phyloP scores from a whole-genome alignment of 305 asterid genomes.

The Rubia tinctorum region DNA sequence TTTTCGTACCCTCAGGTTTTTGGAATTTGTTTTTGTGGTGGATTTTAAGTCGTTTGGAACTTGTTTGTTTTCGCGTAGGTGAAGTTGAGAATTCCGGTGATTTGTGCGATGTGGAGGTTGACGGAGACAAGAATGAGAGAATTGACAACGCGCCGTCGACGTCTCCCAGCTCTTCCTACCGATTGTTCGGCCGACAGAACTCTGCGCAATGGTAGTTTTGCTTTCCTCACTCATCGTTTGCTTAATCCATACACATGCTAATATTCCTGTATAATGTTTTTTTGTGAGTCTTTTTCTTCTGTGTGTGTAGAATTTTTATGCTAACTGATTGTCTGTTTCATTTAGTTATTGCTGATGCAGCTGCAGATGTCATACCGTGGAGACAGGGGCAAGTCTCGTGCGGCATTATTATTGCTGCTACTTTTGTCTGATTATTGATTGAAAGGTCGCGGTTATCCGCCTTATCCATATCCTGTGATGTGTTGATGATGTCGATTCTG shows the following conservation, averaged over 20 bases:
- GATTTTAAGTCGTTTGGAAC: neutral
- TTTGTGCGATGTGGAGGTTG: slow-evolving; percentile 42
- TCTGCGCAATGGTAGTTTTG: slow-evolving; percentile 60
- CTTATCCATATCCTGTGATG: slow-evolving; percentile 71
- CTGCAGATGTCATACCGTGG: slow-evolving; percentile 88
- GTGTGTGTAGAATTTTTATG: neutral
- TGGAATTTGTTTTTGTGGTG: neutral
- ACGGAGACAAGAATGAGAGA: slow-evolving; percentile 37
- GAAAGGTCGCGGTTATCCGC: slow-evolving; percentile 84
- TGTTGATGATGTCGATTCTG: slow-evolving; percentile 68
- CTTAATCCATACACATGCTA: neutral
- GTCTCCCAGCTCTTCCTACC: slow-evolving; percentile 45
- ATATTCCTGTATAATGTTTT: neutral
- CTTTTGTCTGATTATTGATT: slow-evolving; percentile 73
- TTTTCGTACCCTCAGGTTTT: slow-evolving; percentile 19
- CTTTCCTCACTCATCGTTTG: neutral
- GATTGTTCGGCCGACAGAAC: slow-evolving; percentile 46
- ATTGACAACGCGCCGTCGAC: slow-evolving; percentile 43
- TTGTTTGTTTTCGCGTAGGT: neutral
- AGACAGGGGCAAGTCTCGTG: slow-evolving; percentile 58
- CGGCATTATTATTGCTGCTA: slow-evolving; percentile 68
- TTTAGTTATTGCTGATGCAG: slow-evolving; percentile 38
- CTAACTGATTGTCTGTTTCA: neutral
- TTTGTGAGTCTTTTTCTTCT: neutral
- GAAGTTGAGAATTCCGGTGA: slow-evolving; percentile 65